A percentile compares a stretch with the other conserved stretches of the same genome.
Conservation (phyloP, 2,329 filamentous ascomycete genomes). For the Clarireedia homoeocarpa region DNA sequence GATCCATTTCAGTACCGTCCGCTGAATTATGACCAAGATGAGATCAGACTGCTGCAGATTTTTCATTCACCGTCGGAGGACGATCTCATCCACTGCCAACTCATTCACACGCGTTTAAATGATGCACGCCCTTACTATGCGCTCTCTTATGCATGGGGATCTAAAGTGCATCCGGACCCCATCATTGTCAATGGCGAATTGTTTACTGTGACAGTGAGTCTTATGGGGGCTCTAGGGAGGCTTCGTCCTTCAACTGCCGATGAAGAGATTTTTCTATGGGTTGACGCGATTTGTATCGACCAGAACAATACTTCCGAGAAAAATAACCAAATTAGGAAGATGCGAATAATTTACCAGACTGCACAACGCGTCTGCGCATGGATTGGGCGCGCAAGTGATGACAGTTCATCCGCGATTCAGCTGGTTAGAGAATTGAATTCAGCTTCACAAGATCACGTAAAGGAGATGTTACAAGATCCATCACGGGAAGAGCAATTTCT, state of each 20-base stretch:
- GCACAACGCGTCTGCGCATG: conserved; percentile 20
- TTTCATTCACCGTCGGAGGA: conserved; percentile 5
- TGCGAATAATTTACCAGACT: conserved; percentile 21
- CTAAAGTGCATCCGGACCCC: neutral
- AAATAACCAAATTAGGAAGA: conserved; percentile 18
- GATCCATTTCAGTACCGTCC: conserved; percentile 1
- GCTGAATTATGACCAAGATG: neutral
- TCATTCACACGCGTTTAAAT: conserved; percentile 17
- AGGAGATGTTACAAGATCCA: conserved; percentile 11
- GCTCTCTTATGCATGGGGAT: conserved; percentile 24
- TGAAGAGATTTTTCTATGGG: conserved; percentile 17
- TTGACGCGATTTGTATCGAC: conserved; percentile 25
- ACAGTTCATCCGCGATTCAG: conserved; percentile 12
- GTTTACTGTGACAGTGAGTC: conserved; percentile 15
- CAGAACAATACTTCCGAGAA: conserved; percentile 19
- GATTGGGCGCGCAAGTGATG: conserved; percentile 13
- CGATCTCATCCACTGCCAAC: conserved; percentile 9
- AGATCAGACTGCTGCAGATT: conserved; percentile 14
- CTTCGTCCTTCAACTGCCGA: conserved; percentile 13
- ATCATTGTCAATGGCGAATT: conserved; percentile 13
- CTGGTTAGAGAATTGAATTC: conserved; percentile 16
- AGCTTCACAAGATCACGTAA: conserved; percentile 10
- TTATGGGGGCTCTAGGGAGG: conserved; percentile 17
- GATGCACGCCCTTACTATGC: conserved; percentile 19
- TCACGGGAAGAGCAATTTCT: conserved; percentile 19